Conservation (phyloP, 768 basidiomycete genomes). For the Tulasnella sp. region DNA sequence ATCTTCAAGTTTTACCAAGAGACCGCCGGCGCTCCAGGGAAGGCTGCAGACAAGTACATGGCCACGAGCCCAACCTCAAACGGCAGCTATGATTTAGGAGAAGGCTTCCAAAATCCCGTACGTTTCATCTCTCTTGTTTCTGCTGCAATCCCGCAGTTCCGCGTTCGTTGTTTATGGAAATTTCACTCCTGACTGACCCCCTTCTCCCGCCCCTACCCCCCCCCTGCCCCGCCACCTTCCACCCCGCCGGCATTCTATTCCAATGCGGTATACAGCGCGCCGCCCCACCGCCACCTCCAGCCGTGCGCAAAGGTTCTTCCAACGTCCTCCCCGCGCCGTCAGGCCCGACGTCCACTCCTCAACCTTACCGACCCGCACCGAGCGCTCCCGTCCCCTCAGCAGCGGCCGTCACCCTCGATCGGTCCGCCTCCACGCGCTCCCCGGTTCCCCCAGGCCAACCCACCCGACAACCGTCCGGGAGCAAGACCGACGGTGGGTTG, state of each 20-base stretch:
- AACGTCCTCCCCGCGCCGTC: slow-evolving; percentile 35
- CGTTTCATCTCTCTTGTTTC: background rate
- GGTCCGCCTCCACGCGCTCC: slow-evolving; percentile 51
- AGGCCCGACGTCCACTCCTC: slow-evolving; percentile 42
- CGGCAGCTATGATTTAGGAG: background rate
- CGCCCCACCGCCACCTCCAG: slow-evolving; percentile 36
- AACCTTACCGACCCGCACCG: slow-evolving; percentile 30
- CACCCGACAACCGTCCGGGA: background rate
- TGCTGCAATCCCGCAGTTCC: no score
- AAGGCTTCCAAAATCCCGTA: background rate
- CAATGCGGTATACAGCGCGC: slow-evolving; percentile 41
- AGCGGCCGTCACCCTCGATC: slow-evolving; percentile 30
- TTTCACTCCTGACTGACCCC: slow-evolving; percentile 34
- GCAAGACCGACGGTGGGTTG: slow-evolving; percentile 1
- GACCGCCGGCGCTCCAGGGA: slow-evolving; percentile 40
- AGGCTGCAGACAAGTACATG: background rate
- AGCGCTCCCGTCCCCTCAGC: slow-evolving; percentile 33
- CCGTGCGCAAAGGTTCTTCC: slow-evolving; percentile 16
- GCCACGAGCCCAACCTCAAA: background rate
- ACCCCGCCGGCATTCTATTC: background rate
- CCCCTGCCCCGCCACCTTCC: slow-evolving; percentile 30
- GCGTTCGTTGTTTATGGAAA: background rate
- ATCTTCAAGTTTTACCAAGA: slow-evolving; percentile 99
- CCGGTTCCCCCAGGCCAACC: background rate
- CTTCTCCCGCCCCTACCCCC: slow-evolving; percentile 35